phyloP scores from a whole-genome alignment of 148 eudicot genomes.

The Amaranthus hypochondriacus region DNA sequence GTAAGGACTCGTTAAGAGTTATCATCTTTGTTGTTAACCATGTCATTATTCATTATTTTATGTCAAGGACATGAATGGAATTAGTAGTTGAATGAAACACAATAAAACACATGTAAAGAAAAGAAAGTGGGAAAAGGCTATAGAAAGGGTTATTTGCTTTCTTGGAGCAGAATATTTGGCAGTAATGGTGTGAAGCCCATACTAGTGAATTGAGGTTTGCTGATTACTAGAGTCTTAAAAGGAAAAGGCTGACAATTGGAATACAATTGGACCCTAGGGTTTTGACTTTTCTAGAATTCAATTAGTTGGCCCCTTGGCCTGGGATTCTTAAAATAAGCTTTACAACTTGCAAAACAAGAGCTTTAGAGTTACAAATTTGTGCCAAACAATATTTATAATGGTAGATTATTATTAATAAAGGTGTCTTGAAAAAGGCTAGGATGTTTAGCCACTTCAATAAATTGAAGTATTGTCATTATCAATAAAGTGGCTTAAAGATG shows the following conservation, averaged over 20 bases:
- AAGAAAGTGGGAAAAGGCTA: neutral
- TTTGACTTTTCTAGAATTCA: neutral
- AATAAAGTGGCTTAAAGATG: no score
- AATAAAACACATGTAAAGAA: neutral
- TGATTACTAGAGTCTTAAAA: no score
- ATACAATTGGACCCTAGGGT: neutral
- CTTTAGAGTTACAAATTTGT: no score
- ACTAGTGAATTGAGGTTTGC: no score
- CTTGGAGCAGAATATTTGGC: neutral
- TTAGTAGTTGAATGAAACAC: neutral
- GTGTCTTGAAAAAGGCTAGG: neutral
- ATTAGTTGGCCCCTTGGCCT: neutral
- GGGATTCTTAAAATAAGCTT: neutral
- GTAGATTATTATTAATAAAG: neutral
- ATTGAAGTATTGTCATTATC: no score
- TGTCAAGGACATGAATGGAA: neutral
- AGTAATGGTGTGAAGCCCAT: no score
- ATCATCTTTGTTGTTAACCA: neutral
- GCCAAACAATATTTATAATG: no score
- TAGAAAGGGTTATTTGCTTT: neutral
- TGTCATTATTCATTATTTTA: neutral
- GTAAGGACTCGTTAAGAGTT: neutral
- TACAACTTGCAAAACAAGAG: no score
- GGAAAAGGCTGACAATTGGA: neutral
- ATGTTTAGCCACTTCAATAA: no score